Base-by-base conservation (phyloP, 371 early-diverging fungal species). In the Amoeboradix gromovi region DNA sequence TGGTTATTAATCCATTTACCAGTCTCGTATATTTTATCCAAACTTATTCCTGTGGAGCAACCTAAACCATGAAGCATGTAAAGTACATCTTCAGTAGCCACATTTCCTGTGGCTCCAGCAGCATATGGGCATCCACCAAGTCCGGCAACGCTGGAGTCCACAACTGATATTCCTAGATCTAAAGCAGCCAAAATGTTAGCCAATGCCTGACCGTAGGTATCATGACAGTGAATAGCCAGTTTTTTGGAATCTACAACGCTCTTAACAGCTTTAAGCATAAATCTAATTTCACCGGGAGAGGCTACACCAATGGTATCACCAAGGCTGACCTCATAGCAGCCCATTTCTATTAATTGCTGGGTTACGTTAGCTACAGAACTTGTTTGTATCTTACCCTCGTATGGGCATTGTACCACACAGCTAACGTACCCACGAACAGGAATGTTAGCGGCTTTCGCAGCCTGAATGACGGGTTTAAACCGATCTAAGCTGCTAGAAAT, bases 61-160 rank as follows among this genome's bases (percentile, higher is more conserved):
- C 91, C 90, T 75, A 87, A 72, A 5, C 91, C 92, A 0, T 91
- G 76, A 17, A 94, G 78, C 86, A 92, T 86, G 73, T 93, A 92
- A 0, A 93, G 87, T 0, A 95, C 94, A 73, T 94, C 94, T 76
- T 95, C 96, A 0, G 94, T 92, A 1, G 92, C 88, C 0, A 94
- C 96, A 74, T 95, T 95, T 12, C 96, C 96, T 28, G 87, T 88
- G 1, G 96, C 96, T 2, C 94, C 94, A 66, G 85, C 84, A 1
- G 94, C 94, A 79, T 90, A 95, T 29, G 96, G 96, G 72, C 96
- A 95, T 30, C 96, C 96, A 66, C 94, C 91, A 31, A 95, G 80
- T 16, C 96, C 96, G 28, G 91, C 89, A 28, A 92, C 86, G 0
- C 91, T 89, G 68, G 87, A 85, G 75, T 95, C 96, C 1, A 95